phyloP scores from a whole-genome alignment of 371 early-diverging fungal species.

The Encephalitozoon intestinalis region DNA sequence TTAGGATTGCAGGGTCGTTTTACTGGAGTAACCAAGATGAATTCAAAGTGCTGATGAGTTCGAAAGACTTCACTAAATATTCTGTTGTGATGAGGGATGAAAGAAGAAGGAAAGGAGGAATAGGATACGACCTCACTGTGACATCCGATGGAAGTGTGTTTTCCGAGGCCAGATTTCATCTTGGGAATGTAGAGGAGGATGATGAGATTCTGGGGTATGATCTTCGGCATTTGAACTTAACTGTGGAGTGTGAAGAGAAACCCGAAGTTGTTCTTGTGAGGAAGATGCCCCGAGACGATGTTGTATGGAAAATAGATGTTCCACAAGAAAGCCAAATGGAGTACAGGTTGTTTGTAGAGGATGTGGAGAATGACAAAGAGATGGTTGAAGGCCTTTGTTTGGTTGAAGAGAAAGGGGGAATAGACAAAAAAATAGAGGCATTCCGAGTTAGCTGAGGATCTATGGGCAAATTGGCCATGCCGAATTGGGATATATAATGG shows the following conservation, averaged over 20 bases:
- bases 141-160: background rate
- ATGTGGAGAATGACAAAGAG: constrained; percentile 46
- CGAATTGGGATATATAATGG: background rate
- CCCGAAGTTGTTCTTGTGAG: constrained; percentile 39
- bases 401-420: background rate
- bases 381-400: constrained; percentile 33
- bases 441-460: background rate
- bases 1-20: constrained; percentile 24
- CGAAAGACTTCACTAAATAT: constrained; percentile 35
- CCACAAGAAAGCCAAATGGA: constrained; percentile 14
- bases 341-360: constrained; percentile 48
- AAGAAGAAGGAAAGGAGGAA: background rate
- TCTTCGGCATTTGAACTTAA: constrained; percentile 6
- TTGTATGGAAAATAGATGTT: constrained; percentile 35
- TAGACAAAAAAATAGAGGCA: constrained; percentile 26
- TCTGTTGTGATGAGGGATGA: constrained; percentile 39
- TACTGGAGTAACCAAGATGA: constrained; percentile 46
- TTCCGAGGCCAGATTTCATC: constrained; percentile 24
- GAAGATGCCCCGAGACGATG: constrained; percentile 6
- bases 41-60: constrained; percentile 36
- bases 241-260: background rate
- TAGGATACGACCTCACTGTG: constrained; percentile 15
- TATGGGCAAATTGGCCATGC: no score
- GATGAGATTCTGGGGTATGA: constrained; percentile 51
- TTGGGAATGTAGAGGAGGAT: constrained; percentile 39